Conservation (phyloP, 2,329 filamentous ascomycete genomes). For the Phialophora verrucosa region DNA sequence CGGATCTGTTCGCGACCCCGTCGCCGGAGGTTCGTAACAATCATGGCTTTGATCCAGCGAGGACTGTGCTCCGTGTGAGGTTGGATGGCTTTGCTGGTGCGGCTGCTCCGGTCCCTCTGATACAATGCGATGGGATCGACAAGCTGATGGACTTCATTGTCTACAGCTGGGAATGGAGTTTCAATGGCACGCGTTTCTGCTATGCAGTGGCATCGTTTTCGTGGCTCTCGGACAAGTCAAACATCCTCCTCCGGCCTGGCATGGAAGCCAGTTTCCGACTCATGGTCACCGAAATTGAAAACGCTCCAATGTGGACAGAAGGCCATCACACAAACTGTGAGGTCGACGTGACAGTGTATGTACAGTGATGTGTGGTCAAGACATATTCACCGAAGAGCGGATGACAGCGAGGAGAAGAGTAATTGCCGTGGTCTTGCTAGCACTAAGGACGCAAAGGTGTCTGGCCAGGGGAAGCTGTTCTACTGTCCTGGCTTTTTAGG, state of each 20-base stretch:
- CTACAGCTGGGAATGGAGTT: constrained; percentile 30
- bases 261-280: constrained; percentile 28
- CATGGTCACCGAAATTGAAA: constrained; percentile 33
- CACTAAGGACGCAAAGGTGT: background rate
- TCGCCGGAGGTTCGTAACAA: background rate
- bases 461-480: background rate
- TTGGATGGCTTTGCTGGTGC: constrained; percentile 27
- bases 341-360: constrained; percentile 30
- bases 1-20: background rate
- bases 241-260: constrained; percentile 31
- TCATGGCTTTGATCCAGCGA: constrained; percentile 12
- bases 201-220: constrained; percentile 31
- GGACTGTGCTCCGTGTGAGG: constrained; percentile 23
- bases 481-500: constrained; percentile 2
- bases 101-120: constrained; percentile 22
- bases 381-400: background rate
- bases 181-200: constrained; percentile 25
- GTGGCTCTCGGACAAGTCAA: constrained; percentile 31
- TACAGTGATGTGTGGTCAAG: constrained; percentile 9
- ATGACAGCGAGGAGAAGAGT: background rate
- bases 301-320: constrained; percentile 31
- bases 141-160: constrained; percentile 29
- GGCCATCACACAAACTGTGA: constrained; percentile 20
- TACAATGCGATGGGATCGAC: constrained; percentile 21
- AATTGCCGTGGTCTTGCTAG: constrained; percentile 2